These are phyloP conservation scores for Periconia sp. DNA, from an alignment of 2,329 filamentous ascomycete species.

Conservation along the genomic window DNA sequence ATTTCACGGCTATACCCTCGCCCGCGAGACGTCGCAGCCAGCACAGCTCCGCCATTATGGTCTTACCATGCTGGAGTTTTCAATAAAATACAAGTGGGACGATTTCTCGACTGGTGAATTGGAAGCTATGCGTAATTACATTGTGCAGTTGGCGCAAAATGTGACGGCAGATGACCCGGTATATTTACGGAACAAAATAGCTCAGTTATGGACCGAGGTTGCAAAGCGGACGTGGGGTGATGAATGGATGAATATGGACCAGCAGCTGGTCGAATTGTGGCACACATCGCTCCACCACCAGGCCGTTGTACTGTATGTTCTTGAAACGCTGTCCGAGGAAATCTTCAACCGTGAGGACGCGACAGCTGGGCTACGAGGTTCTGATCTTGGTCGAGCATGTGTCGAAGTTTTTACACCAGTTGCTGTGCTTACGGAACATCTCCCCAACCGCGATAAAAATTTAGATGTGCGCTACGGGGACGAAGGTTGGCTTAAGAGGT, in stretches of 20 bases:
- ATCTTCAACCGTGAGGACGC: slow-evolving; percentile 90
- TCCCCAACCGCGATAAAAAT: slow-evolving; percentile 70
- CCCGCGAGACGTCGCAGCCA: slow-evolving; percentile 72
- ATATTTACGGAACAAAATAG: slow-evolving; percentile 91
- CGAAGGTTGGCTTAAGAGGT: slow-evolving; percentile 84
- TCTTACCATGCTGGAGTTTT: slow-evolving; percentile 85
- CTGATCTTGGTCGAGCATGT: slow-evolving; percentile 81
- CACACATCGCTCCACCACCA: slow-evolving; percentile 65
- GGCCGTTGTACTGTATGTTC: slow-evolving; percentile 81
- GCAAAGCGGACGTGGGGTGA: slow-evolving; percentile 91
- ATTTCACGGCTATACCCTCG: slow-evolving; percentile 80
- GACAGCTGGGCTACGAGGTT: slow-evolving; percentile 79
- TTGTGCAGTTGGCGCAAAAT: slow-evolving; percentile 74
- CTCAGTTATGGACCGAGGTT: slow-evolving; percentile 91
- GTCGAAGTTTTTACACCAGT: slow-evolving; percentile 92
- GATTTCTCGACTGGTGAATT: slow-evolving; percentile 71
- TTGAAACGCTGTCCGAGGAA: slow-evolving; percentile 92
- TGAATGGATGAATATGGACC: slow-evolving; percentile 95
- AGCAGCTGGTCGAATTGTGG: slow-evolving; percentile 80
- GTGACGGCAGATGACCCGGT: slow-evolving; percentile 72
- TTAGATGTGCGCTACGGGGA: slow-evolving; percentile 72
- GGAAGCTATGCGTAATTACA: slow-evolving; percentile 70
- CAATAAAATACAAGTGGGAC: slow-evolving; percentile 82
- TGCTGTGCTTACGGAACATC: slow-evolving; percentile 71
- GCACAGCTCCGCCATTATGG: slow-evolving; percentile 91